Percentiles rank a stretch among this genome's conserved stretches.
These are phyloP conservation scores for Clavispora santaluciae DNA, from an alignment of 805 yeast species.

Conservation along the genomic window DNA sequence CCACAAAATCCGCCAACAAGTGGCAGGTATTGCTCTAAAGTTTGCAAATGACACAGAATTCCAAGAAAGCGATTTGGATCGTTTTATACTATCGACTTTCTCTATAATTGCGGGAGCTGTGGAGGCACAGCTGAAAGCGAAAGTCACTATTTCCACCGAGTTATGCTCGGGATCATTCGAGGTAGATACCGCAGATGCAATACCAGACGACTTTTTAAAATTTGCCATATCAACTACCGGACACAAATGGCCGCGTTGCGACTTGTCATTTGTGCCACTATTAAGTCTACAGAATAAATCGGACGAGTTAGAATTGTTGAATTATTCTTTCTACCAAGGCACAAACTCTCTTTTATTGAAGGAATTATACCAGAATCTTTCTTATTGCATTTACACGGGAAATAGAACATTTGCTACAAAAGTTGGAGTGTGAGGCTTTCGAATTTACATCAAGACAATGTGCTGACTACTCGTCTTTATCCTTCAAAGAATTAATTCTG, in stretches of 20 bases:
- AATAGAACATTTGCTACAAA: slow-evolving; percentile 24
- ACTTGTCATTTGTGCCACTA: slow-evolving; percentile 33
- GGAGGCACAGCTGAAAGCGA: slow-evolving; percentile 6
- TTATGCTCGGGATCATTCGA: slow-evolving; percentile 31
- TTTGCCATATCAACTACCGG: slow-evolving; percentile 23
- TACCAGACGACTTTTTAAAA: slow-evolving; percentile 8
- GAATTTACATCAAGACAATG: slow-evolving; percentile 1
- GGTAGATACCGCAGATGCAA: slow-evolving; percentile 11
- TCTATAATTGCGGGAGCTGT: neutral
- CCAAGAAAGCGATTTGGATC: neutral
- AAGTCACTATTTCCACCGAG: slow-evolving; percentile 24
- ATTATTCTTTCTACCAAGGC: slow-evolving; percentile 18
- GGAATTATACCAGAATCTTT: slow-evolving; percentile 19
- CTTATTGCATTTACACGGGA: slow-evolving; percentile 35
- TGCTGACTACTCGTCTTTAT: too few relatives aligned
- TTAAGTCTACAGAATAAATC: slow-evolving; percentile 27
- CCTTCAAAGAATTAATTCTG: too few relatives aligned
- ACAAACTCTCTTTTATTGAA: slow-evolving; percentile 6
- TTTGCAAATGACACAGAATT: neutral
- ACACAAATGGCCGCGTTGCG: slow-evolving; percentile 37
- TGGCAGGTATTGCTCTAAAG: slow-evolving; percentile 17
- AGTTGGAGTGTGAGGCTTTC: slow-evolving; percentile 6
- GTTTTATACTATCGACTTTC: neutral
- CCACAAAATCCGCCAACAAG: slow-evolving; percentile 11
- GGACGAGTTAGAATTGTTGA: slow-evolving; percentile 29